These are phyloP conservation scores for Fusarium sp. DNA, from an alignment of 2,329 filamentous ascomycete species.

Conservation along the genomic window DNA sequence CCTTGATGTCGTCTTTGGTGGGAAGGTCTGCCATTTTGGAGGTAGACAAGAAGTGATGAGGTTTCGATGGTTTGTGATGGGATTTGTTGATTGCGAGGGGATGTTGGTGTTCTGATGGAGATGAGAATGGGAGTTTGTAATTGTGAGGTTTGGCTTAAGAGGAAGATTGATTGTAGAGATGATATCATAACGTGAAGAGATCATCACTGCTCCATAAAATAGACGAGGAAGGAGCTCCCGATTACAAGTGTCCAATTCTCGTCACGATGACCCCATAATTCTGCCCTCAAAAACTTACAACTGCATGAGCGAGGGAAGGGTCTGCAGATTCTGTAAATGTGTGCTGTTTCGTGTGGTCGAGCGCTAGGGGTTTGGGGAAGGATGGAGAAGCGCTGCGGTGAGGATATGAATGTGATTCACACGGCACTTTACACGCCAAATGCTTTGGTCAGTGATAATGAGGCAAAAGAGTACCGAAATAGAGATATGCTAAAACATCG, in stretches of 20 bases:
- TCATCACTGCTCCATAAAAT: slow-evolving; percentile 11
- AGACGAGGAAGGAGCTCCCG: background rate
- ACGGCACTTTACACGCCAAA: accelerated
- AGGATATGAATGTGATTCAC: background rate
- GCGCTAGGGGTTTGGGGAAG: accelerated
- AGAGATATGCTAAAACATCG: background rate
- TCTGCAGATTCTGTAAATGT: accelerated
- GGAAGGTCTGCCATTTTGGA: slow-evolving; percentile 10
- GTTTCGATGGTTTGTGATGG: accelerated
- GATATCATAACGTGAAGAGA: slow-evolving; percentile 1
- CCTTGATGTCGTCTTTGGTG: slow-evolving; percentile 19
- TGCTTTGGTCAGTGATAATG: accelerated
- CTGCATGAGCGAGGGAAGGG: accelerated
- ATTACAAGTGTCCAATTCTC: background rate
- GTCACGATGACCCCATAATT: slow-evolving; percentile 8
- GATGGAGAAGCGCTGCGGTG: background rate
- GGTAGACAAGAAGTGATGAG: background rate
- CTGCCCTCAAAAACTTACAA: accelerated
- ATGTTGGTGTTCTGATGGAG: accelerated
- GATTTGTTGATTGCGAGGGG: no score
- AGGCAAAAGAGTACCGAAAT: background rate
- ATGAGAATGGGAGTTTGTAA: accelerated
- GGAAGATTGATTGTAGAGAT: background rate
- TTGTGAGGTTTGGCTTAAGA: background rate
- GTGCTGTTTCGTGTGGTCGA: background rate